Evolutionary conservation across 805 yeast genomes (phyloP).

Genomic region (Candida adriatica): DNA sequence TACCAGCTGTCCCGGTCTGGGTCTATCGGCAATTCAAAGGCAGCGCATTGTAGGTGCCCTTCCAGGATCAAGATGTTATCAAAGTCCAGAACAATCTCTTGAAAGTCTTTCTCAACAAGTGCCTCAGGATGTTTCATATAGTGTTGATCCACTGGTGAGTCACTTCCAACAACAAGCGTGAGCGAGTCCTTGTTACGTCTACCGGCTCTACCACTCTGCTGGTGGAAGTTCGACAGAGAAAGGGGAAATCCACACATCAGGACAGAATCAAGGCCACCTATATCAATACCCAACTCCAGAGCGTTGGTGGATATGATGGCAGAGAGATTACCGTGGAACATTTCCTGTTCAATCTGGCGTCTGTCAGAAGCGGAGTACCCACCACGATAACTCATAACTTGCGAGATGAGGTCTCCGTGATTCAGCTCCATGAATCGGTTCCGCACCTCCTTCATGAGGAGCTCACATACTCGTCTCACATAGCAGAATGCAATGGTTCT

Average conservation of each 20-base stretch:
- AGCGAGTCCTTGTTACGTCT: constrained; percentile 79
- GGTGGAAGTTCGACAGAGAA: constrained; percentile 81
- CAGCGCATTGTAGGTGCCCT: constrained; percentile 91
- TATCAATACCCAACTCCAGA: constrained; percentile 90
- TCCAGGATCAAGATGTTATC: constrained; percentile 60
- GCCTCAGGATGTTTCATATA: constrained; percentile 65
- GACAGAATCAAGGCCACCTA: constrained; percentile 88
- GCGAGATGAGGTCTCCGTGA: constrained; percentile 40
- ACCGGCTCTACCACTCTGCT: constrained; percentile 97
- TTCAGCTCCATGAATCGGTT: constrained; percentile 39
- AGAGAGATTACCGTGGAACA: constrained; percentile 80
- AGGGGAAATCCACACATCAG: constrained; percentile 89
- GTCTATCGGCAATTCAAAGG: constrained; percentile 68
- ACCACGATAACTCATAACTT: constrained; percentile 89
- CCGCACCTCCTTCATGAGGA: constrained; percentile 78
- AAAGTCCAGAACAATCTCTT: constrained; percentile 53
- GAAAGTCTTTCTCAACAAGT: constrained; percentile 45
- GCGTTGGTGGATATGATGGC: constrained; percentile 96
- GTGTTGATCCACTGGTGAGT: constrained; percentile 80
- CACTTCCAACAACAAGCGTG: constrained; percentile 77
- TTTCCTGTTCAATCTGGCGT: constrained; percentile 77
- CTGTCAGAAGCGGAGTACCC: constrained; percentile 88
- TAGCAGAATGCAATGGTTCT: constrained; percentile 89
- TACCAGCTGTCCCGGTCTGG: constrained; percentile 46
- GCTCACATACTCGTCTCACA: constrained; percentile 79